These are phyloP conservation scores for Tephrocybe rancida DNA, from an alignment of 768 basidiomycete species.

Conservation along the genomic window DNA sequence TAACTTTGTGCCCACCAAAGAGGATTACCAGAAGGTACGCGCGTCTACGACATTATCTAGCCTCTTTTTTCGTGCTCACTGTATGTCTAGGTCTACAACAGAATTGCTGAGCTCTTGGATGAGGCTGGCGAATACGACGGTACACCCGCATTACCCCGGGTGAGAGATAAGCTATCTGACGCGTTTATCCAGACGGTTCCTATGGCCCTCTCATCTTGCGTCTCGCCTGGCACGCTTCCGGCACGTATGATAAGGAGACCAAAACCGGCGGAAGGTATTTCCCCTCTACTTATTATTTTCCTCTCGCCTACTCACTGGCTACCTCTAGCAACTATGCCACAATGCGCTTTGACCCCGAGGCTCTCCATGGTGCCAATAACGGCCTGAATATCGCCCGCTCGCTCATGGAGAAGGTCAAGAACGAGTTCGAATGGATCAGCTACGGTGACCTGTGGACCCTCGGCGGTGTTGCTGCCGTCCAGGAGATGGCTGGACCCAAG, in stretches of 20 bases:
- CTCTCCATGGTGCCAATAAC: constrained; percentile 81
- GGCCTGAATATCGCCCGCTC: constrained; percentile 81
- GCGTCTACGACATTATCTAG: background rate
- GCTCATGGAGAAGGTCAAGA: constrained; percentile 85
- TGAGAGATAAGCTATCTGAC: constrained; percentile 7
- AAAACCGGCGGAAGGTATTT: constrained; percentile 79
- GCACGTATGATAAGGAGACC: constrained; percentile 84
- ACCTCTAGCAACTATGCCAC: constrained; percentile 92
- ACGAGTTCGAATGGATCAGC: constrained; percentile 89
- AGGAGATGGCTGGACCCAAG: constrained; percentile 93
- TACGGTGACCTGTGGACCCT: constrained; percentile 99
- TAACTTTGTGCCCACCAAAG: constrained; percentile 75
- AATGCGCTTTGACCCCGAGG: constrained; percentile 95
- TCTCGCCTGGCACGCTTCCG: constrained; percentile 93
- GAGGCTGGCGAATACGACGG: constrained; percentile 87
- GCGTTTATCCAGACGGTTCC: constrained; percentile 66
- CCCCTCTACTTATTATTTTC: background rate
- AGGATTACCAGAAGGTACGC: constrained; percentile 86
- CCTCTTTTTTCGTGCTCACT: background rate
- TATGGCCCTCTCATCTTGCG: constrained; percentile 88
- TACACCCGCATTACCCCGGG: constrained; percentile 27
- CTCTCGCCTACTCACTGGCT: constrained; percentile 7
- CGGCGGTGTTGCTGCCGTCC: constrained; percentile 87
- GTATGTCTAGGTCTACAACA: constrained; percentile 79
- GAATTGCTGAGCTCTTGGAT: constrained; percentile 76